Evolutionary conservation across 208 protist species (phyloP).

Genomic region (Zelonia costaricensis): DNA sequence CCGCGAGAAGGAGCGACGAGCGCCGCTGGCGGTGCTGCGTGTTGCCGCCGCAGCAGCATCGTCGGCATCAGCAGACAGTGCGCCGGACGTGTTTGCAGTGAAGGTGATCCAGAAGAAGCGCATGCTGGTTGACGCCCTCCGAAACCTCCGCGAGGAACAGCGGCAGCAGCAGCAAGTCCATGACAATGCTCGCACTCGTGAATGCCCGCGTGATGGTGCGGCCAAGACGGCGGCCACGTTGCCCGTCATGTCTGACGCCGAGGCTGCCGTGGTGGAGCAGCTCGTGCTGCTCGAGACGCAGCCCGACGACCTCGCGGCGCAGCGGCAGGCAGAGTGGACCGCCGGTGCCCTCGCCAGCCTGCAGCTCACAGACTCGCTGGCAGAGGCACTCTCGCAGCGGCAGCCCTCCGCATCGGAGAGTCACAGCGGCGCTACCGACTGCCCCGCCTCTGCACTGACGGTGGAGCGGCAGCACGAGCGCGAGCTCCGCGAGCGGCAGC

Average conservation of each 20-base stretch:
- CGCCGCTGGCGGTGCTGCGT: conserved; percentile 11
- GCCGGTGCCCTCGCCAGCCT: conserved; percentile 11
- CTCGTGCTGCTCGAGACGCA: conserved; percentile 49
- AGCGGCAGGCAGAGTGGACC: conserved; percentile 21
- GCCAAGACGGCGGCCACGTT: too few species aligned
- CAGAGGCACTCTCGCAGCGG: conserved; percentile 21
- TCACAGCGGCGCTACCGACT: too few species aligned
- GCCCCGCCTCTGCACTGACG: neutral
- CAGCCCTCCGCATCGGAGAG: too few species aligned
- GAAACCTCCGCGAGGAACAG: conserved; percentile 10
- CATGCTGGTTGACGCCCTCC: conserved; percentile 34
- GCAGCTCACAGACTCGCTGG: conserved; percentile 25
- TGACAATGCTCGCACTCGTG: neutral
- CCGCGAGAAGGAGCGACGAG: conserved; percentile 5
- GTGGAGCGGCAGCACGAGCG: neutral
- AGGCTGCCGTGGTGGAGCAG: conserved; percentile 29
- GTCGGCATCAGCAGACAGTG: neutral
- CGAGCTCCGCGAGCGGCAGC: conserved; percentile 7
- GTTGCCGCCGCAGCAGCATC: conserved; percentile 1
- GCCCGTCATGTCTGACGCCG: conserved; percentile 8
- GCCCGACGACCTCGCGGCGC: conserved; percentile 33
- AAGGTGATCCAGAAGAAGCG: conserved; percentile 55
- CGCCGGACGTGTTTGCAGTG: conserved; percentile 32
- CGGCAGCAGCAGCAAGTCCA: conserved; percentile 2
- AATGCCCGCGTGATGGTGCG: too few species aligned